Percentiles rank a stretch among this genome's conserved stretches.
Conservation (phyloP, 2,329 filamentous ascomycete genomes). For the Verticillium isaacii region DNA sequence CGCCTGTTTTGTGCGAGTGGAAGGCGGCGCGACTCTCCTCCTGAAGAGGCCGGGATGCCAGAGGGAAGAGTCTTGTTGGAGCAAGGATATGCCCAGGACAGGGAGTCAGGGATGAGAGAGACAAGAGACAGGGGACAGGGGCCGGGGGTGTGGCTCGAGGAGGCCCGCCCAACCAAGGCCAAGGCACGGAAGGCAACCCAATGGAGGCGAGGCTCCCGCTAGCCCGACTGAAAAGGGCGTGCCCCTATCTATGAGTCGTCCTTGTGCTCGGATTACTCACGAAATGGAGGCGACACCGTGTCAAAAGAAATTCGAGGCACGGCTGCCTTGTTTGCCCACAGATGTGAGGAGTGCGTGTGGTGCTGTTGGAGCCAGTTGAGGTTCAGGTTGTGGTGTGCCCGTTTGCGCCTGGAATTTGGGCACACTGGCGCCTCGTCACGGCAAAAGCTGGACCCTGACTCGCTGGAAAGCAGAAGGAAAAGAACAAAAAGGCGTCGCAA, state of each 20-base stretch:
- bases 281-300: not conserved
- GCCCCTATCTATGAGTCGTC: not conserved
- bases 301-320: not conserved
- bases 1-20: not conserved
- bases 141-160: not conserved
- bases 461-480: not conserved
- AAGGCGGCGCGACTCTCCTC: not conserved
- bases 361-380: not conserved
- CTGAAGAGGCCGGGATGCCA: not conserved
- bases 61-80: not conserved
- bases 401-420: not conserved
- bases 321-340: not conserved
- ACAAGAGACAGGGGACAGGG: not conserved
- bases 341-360: not conserved
- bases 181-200: not conserved
- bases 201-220: not conserved
- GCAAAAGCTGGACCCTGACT: not conserved
- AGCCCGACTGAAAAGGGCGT: not conserved
- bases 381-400: not conserved
- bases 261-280: not conserved
- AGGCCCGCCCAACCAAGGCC: not conserved
- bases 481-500: not conserved
- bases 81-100: not conserved
- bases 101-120: not conserved
- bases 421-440: not conserved